Evolutionary conservation across 2,329 filamentous ascomycete genomes (phyloP).

Genomic region (Penicillium sp.): DNA sequence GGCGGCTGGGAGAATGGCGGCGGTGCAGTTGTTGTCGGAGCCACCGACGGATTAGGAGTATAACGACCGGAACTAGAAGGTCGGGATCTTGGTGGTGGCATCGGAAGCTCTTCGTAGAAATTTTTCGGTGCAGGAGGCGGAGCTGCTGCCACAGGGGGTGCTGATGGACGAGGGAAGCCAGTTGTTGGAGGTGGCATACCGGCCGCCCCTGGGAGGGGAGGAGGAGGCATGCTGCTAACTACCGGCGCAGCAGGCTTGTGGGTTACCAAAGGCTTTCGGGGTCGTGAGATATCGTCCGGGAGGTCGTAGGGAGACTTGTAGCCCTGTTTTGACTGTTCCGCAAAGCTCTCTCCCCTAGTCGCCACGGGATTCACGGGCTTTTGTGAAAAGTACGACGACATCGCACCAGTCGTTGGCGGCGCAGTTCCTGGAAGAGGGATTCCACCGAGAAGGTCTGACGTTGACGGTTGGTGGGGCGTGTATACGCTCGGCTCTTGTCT

Average conservation of each 20-base stretch:
- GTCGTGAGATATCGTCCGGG: constrained; percentile 74
- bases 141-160: constrained; percentile 14
- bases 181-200: constrained; percentile 42
- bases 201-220: constrained; percentile 65
- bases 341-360: constrained; percentile 75
- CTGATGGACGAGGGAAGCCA: constrained; percentile 18
- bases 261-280: constrained; percentile 64
- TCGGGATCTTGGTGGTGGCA: constrained; percentile 59
- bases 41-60: constrained; percentile 36
- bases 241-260: constrained; percentile 55
- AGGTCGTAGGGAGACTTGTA: constrained; percentile 95
- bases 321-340: constrained; percentile 83
- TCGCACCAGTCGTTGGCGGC: constrained; percentile 12
- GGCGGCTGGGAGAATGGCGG: background rate
- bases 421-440: constrained; percentile 27
- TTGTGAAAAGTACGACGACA: constrained; percentile 30
- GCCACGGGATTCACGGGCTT: constrained; percentile 34
- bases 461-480: constrained; percentile 53
- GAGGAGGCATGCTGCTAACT: constrained; percentile 50
- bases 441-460: constrained; percentile 47
- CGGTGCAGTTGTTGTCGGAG: constrained; percentile 9
- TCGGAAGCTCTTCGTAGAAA: constrained; percentile 78
- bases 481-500: constrained; percentile 46
- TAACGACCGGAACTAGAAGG: constrained; percentile 51
- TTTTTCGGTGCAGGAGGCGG: constrained; percentile 41